These are phyloP conservation scores for Zostera marina DNA, from an alignment of 116 monocot genomes.

Conservation along the genomic window DNA sequence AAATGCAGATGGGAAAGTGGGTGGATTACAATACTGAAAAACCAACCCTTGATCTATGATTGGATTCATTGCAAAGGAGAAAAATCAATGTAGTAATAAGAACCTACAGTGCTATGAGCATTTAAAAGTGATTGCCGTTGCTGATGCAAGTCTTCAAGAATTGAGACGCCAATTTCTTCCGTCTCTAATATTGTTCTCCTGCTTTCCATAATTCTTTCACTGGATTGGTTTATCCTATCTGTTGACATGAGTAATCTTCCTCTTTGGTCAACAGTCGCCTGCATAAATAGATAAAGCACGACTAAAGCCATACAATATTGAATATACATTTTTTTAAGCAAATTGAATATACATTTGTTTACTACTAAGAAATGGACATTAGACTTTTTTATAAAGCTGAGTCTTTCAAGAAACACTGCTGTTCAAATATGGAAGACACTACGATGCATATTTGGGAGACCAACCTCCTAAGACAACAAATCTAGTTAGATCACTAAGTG, in stretches of 20 bases:
- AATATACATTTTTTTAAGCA: too few relatives aligned
- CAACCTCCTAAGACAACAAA: too few relatives aligned
- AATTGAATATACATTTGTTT: too few relatives aligned
- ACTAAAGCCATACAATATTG: neutral
- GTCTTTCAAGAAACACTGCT: too few relatives aligned
- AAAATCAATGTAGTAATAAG: neutral
- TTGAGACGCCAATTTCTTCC: constrained; percentile 51
- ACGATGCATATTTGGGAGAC: too few relatives aligned
- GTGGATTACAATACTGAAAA: neutral
- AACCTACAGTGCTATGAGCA: constrained; percentile 43
- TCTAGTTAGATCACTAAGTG: too few relatives aligned
- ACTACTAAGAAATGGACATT: too few relatives aligned
- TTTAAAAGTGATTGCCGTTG: constrained; percentile 61
- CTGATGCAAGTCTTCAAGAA: constrained; percentile 53
- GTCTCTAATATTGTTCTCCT: constrained; percentile 51
- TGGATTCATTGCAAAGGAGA: neutral
- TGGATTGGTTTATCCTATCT: constrained; percentile 46
- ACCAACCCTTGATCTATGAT: neutral
- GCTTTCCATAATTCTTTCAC: constrained; percentile 43
- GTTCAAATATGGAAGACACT: too few relatives aligned
- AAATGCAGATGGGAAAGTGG: neutral
- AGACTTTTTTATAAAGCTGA: too few relatives aligned
- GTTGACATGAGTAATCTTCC: constrained; percentile 42
- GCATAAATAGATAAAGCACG: neutral
- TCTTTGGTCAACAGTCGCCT: constrained; percentile 40